Evolutionary conservation across 2,329 filamentous ascomycete genomes (phyloP), one percentile per base, ranked within the genome.

Genomic region (Colletotrichum sp.): DNA sequence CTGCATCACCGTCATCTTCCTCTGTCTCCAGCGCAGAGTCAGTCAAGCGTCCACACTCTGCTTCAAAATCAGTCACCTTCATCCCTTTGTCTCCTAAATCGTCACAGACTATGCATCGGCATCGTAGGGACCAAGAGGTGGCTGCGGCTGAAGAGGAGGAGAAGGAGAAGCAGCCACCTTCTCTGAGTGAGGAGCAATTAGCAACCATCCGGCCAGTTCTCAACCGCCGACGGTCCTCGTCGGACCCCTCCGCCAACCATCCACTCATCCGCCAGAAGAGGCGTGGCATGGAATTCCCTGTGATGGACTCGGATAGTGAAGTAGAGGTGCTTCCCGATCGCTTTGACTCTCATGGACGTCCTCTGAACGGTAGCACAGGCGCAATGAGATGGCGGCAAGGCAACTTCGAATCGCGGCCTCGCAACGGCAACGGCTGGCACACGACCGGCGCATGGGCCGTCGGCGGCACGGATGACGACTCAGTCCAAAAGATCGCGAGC

Each of bases 51-150:
- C 43, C 63, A 43, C 76, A 78, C 14, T 30, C 78, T 71, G 75
- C 77, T 13, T 74, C 82, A 26, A 88, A 88, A 75, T 86, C 86
- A 1, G 87, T 90, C 2, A 78, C 82, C 3, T 90, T 89, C 70
- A 84, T 86, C 4, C 88, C 89, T 1, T 79, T 90, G 55, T 90
- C 88, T 4, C 89, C 89, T 1, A 85, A 87, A 68, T 89, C 87
- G 18, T 86, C 86, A 0, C 84, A 81, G 70, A 89, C 87, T 0
- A 85, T 89, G 79, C 81, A 83, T 24, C 80, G 83, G 30, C 88
- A 88, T 74, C 84, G 80, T 52, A 79, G 80, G 38, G 81, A 83
- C 14, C 84, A 86, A 24, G 81, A 79, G 28, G 74, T 80, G n/a
- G 78, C 80, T 5, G 76, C 77, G 26, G 76, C 77, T 18, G 77